Conservation (phyloP, 352 stramenopile species). For the Pythium angustatum region DNA sequence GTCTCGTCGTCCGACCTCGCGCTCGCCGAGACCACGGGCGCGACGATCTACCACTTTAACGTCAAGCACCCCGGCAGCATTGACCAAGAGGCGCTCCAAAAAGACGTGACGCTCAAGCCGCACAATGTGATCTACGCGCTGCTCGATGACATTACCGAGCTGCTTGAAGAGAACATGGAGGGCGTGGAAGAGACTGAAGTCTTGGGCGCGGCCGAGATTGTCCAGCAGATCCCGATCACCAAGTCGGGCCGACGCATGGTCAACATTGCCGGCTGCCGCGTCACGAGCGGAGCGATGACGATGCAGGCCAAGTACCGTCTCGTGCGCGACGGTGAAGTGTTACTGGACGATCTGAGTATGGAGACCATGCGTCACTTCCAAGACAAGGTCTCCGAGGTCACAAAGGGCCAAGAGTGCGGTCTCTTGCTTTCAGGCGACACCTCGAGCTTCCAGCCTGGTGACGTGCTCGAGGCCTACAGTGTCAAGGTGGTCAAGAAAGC, state of each 20-base stretch:
- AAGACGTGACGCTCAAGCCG: slow-evolving; percentile 65
- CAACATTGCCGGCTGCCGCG: slow-evolving; percentile 95
- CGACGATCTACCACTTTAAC: slow-evolving; percentile 90
- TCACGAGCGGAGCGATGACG: slow-evolving; percentile 93
- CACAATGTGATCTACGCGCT: slow-evolving; percentile 90
- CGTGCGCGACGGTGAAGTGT: slow-evolving; percentile 90
- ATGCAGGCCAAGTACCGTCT: slow-evolving; percentile 84
- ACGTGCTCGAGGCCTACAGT: slow-evolving; percentile 94
- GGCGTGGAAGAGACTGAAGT: slow-evolving; percentile 66
- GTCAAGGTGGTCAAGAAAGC: slow-evolving; percentile 70
- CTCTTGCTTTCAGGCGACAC: slow-evolving; percentile 90
- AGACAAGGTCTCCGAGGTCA: slow-evolving; percentile 91
- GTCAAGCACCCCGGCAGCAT: slow-evolving; percentile 72
- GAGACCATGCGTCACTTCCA: slow-evolving; percentile 91
- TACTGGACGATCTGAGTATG: slow-evolving; percentile 84
- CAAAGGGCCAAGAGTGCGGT: slow-evolving; percentile 97
- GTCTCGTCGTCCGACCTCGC: slow-evolving; percentile 85
- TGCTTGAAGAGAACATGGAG: slow-evolving; percentile 68
- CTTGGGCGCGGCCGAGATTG: slow-evolving; percentile 72
- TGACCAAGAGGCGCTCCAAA: slow-evolving; percentile 79
- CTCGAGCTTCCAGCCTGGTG: slow-evolving; percentile 89
- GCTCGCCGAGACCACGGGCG: slow-evolving; percentile 78
- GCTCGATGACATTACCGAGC: slow-evolving; percentile 86
- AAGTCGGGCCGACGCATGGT: slow-evolving; percentile 82
- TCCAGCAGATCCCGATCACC: slow-evolving; percentile 87